Evolutionary conservation across 176 grass and related monocot species (phyloP).

Genomic region (Oryza nivara): DNA sequence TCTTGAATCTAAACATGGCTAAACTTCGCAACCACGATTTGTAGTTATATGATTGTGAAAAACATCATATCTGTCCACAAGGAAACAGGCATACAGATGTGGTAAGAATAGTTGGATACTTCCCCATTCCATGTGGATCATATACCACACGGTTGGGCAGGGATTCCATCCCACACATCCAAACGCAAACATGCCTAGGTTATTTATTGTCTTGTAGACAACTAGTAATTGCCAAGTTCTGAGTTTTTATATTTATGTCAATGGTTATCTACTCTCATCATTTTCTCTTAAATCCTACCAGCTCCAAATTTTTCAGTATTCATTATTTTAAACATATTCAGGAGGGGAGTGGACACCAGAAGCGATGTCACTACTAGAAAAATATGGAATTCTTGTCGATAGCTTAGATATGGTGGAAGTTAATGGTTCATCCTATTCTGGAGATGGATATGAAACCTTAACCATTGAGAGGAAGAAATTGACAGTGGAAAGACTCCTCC

Average conservation of each 20-base stretch:
- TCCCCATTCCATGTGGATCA: background rate
- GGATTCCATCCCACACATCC: background rate
- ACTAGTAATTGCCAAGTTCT: background rate
- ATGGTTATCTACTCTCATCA: background rate
- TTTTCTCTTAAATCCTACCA: conserved; percentile 8
- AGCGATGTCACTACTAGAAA: conserved; percentile 38
- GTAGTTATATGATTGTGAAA: background rate
- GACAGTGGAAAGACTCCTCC: conserved; percentile 42
- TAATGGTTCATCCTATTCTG: conserved; percentile 26
- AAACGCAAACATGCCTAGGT: background rate
- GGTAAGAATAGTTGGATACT: background rate
- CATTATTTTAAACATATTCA: conserved; percentile 32
- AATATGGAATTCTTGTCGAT: conserved; percentile 12
- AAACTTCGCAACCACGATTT: background rate
- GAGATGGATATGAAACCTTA: conserved; percentile 26
- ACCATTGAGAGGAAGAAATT: conserved; percentile 53
- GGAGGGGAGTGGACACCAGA: conserved; percentile 42
- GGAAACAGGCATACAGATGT: background rate
- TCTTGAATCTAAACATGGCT: conserved; percentile 13
- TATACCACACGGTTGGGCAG: background rate
- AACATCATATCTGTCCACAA: background rate
- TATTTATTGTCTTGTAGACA: background rate
- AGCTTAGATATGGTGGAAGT: conserved; percentile 26
- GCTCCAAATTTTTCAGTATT: background rate
- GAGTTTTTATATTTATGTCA: background rate